These are phyloP conservation scores for Inonotus obliquus DNA, from an alignment of 1,284 basidiomycete species.

Conservation along the genomic window DNA sequence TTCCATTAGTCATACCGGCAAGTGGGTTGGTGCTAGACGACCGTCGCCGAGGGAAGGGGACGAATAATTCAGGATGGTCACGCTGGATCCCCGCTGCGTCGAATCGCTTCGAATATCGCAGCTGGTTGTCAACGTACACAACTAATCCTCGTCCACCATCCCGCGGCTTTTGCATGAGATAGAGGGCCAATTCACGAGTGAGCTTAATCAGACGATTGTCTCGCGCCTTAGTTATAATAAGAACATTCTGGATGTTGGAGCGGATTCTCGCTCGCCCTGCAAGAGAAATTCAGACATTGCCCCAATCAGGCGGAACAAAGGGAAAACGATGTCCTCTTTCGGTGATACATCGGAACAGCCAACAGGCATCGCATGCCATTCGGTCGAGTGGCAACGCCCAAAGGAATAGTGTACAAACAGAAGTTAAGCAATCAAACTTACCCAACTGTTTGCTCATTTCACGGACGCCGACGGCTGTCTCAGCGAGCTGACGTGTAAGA, in stretches of 20 bases:
- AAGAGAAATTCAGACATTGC: not conserved
- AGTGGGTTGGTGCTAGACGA: constrained; percentile 62
- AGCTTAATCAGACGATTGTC: constrained; percentile 96
- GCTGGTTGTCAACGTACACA: constrained; percentile 95
- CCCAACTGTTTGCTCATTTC: constrained; percentile 99
- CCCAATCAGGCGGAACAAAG: not conserved
- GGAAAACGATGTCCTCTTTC: not conserved
- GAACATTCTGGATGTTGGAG: constrained; percentile 86
- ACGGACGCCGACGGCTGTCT: constrained; percentile 94
- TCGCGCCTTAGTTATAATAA: constrained; percentile 97
- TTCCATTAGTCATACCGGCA: constrained; percentile 41
- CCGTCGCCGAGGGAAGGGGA: constrained; percentile 69
- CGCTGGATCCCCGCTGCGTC: constrained; percentile 85
- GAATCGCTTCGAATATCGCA: constrained; percentile 90
- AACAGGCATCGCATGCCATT: not conserved
- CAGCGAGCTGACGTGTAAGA: constrained; percentile 89
- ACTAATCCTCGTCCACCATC: constrained; percentile 67
- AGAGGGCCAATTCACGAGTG: constrained; percentile 92
- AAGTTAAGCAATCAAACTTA: constrained; percentile 38
- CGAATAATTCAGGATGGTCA: constrained; percentile 87
- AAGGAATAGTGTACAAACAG: constrained; percentile 10
- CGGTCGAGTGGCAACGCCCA: too few species aligned
- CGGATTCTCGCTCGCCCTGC: constrained; percentile 88
- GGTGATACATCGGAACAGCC: not conserved
- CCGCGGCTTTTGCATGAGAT: constrained; percentile 81